Evolutionary conservation across 345 rosid species (phyloP).

Genomic region (Erodium maritimum): DNA sequence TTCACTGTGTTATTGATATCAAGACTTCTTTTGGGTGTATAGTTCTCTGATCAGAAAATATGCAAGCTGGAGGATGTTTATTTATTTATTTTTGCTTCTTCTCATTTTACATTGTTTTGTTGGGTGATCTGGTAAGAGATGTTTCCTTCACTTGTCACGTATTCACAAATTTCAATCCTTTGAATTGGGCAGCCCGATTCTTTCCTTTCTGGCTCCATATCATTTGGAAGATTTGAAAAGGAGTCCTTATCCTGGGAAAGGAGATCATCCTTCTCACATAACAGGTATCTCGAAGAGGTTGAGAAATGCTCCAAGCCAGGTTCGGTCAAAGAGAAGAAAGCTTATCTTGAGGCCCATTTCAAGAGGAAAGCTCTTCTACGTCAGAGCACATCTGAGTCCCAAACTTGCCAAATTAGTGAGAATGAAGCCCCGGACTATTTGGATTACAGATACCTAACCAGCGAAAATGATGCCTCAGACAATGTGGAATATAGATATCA

Average conservation of each 20-base stretch:
- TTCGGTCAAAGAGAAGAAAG: constrained; percentile 69
- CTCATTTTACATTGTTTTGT: neutral
- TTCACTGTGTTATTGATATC: too few relatives aligned
- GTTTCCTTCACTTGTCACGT: neutral
- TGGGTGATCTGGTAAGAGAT: neutral
- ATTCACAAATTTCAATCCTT: constrained; percentile 2
- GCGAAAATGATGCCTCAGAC: constrained; percentile 11
- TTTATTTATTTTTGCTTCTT: too few relatives aligned
- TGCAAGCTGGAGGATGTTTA: neutral
- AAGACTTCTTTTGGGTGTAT: too few relatives aligned
- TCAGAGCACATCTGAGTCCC: constrained; percentile 36
- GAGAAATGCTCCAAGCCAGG: constrained; percentile 82
- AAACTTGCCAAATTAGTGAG: constrained; percentile 18
- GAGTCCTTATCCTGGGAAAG: constrained; percentile 77
- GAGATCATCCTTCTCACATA: constrained; percentile 79
- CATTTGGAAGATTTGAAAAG: constrained; percentile 84
- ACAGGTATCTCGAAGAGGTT: constrained; percentile 84
- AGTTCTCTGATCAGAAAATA: too few relatives aligned
- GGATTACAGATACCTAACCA: constrained; percentile 17
- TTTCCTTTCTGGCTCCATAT: constrained; percentile 71
- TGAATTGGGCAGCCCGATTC: constrained; percentile 40
- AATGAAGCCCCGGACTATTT: constrained; percentile 14
- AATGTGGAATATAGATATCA: constrained; percentile 18
- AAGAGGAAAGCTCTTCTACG: constrained; percentile 51
- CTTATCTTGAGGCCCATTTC: constrained; percentile 83